Base-by-base conservation (phyloP, 2,329 filamentous ascomycete species). In the Hirsutella thompsonii region DNA sequence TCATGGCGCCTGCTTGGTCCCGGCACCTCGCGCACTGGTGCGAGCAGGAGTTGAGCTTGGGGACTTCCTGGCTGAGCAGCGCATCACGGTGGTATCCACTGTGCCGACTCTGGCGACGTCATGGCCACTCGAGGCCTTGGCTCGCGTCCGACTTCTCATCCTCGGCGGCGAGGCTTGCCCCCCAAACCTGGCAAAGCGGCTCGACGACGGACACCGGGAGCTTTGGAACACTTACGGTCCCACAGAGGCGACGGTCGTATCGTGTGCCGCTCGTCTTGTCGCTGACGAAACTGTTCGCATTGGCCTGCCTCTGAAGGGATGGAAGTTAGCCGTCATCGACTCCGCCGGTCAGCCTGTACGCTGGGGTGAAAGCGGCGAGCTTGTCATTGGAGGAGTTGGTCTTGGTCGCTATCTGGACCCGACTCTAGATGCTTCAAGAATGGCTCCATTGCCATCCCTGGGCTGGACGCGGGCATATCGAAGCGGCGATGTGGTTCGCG, bases 311-410 rank as follows among this genome's bases (percentile, higher is more conserved):
- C 46, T 51, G 10, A 46, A 43, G 20, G 49, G 49, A 1, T 51
- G 49, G 49, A 45, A 46, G 30, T 43, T 51, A n/a, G 49, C 49
- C 40, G 49, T 51, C 13, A 47, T 49, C 47, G 67, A 60, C 26
- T 50, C 54, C 9, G 61, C 68, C 41, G 66, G 65, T 2, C 60
- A 68, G 40, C 59, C 64, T n/a, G 54, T 69, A 11, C 58, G 61
- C 20, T 52, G 61, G 49, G 49, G 49, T 14, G 42, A 51, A 29
- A 46, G 48, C 32, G 49, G 49, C 5, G 49, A 51, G 49, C 41
- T 51, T 30, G 42, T 51, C 20, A 51, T 51, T 34, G 49, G 49
- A n/a, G 49, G 49, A 8, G 46, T 49, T 11, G 49, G 49, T 18
- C 48, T 49, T 43, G 49, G 47, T 8, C 49, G 47, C 5, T 51